Evolutionary conservation across 2,329 filamentous ascomycete species (phyloP).

Genomic region (Penicillium janthinellum): DNA sequence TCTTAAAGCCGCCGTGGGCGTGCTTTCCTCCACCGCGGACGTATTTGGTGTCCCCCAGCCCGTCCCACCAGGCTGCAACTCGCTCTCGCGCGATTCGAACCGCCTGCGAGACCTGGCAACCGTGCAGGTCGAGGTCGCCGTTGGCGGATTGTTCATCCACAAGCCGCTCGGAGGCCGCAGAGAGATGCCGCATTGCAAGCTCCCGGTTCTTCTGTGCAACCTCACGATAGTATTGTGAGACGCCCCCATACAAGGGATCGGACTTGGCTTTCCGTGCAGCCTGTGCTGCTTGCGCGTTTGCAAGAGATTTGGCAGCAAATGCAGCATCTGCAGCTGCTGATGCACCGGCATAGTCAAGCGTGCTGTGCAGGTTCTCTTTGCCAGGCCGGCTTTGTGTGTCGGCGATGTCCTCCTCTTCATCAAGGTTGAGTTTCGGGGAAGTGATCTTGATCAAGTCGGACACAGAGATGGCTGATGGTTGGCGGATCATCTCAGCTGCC

Average conservation of each 20-base stretch:
- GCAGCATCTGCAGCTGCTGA: constrained; percentile 48
- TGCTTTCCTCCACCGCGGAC: constrained; percentile 46
- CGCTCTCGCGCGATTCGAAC: constrained; percentile 72
- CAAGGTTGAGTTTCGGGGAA: constrained; percentile 26
- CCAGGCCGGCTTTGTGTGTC: constrained; percentile 10
- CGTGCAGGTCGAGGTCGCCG: constrained; percentile 74
- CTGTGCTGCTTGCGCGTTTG: constrained; percentile 59
- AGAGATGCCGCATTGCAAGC: constrained; percentile 59
- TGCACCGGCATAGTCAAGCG: constrained; percentile 30
- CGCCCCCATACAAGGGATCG: constrained; percentile 72
- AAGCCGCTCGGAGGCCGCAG: constrained; percentile 68
- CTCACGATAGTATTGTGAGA: constrained; percentile 73
- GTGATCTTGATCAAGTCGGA: constrained; percentile 51
- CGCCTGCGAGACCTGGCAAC: constrained; percentile 77
- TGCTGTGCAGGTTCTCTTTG: constrained; percentile 8
- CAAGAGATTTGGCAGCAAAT: constrained; percentile 50
- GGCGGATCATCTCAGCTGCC: constrained; percentile 55
- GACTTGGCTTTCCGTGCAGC: constrained; percentile 66
- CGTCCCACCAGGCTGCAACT: constrained; percentile 75
- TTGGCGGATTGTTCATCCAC: constrained; percentile 68
- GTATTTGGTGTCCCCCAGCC: constrained; percentile 65
- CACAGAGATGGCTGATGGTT: constrained; percentile 31
- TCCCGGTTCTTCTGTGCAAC: constrained; percentile 66
- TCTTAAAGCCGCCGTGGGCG: constrained; percentile 62
- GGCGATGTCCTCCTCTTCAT: constrained; percentile 22